Evolutionary conservation across 768 basidiomycete species (phyloP), one percentile per base, ranked within the genome.

Genomic region (Stropharia rugosoannulata): DNA sequence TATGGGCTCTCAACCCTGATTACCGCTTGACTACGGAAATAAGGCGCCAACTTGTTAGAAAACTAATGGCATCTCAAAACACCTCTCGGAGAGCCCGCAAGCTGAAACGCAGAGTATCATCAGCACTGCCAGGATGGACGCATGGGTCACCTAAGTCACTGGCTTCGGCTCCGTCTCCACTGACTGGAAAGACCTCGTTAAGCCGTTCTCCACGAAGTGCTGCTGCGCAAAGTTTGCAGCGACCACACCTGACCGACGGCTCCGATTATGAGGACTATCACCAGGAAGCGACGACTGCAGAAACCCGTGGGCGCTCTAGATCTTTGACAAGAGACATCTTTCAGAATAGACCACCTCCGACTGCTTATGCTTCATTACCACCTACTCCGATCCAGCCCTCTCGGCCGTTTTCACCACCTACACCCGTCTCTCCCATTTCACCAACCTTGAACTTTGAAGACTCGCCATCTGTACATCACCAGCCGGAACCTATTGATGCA

Each of bases 331-430:
- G 62, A 29, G 43, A 57, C 38, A 58, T 70, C 29, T 70, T 70
- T 59, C 62, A 62, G 45, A 41, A 59, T 38, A 64, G 69, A 36
- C 58, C 67, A 7, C 68, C 71, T 47, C 81, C 80, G 11, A 70
- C 84, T 22, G 76, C 83, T 0, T 91, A 91, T 62, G 79, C 87
- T 5, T 91, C 89, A 0, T 77, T 91, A 40, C 89, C 89, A 4
- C 81, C 89, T 0, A 87, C 89, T 8, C 89, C 89, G 11, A 84
- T 87, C 48, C 73, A 79, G 16, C 72, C 79, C 22, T 82, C 83
- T 13, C 72, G 66, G 37, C 67, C 75, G 15, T 70, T 71, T 40
- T 67, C 68, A 7, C 68, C 72, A 27, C 63, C 69, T 5, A 67
- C 70, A 2, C 70, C 72, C 8, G 57, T 70, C 32, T 71, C 73